Percentiles rank a stretch among this genome's conserved stretches.
phyloP scores from a whole-genome alignment of 2,329 filamentous ascomycete genomes.

The Akanthomyces dipterigenus region DNA sequence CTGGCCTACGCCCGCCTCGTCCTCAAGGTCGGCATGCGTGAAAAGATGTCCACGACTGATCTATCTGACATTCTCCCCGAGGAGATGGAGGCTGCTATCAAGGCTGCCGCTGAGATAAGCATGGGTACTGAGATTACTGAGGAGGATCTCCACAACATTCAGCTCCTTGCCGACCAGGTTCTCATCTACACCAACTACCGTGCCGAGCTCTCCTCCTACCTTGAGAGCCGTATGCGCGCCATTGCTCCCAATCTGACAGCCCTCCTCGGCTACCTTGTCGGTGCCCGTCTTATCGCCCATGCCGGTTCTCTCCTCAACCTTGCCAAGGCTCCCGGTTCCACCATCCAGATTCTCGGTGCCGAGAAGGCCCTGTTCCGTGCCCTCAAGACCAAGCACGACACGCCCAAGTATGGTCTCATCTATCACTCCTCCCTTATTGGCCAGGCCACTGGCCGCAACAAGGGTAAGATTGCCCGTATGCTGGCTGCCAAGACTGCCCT shows the following conservation, averaged over 20 bases:
- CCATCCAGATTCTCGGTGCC: conserved; percentile 95
- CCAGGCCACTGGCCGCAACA: conserved; percentile 95
- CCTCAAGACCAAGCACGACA: conserved; percentile 98
- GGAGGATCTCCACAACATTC: conserved; percentile 89
- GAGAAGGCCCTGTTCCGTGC: conserved; percentile 98
- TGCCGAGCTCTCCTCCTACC: conserved; percentile 77
- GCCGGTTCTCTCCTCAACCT: conserved; percentile 90
- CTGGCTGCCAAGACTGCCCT: conserved; percentile 89
- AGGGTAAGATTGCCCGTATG: conserved; percentile 98
- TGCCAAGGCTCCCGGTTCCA: conserved; percentile 90
- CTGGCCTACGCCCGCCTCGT: conserved; percentile 87
- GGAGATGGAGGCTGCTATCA: conserved; percentile 86
- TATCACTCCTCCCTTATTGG: conserved; percentile 92
- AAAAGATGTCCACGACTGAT: conserved; percentile 68
- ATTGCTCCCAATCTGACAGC: conserved; percentile 94
- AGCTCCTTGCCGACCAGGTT: conserved; percentile 86
- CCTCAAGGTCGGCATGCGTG: conserved; percentile 80
- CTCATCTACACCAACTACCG: conserved; percentile 89
- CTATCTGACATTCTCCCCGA: conserved; percentile 89
- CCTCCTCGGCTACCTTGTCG: conserved; percentile 87
- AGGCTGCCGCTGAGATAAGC: conserved; percentile 89
- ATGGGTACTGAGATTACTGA: conserved; percentile 97
- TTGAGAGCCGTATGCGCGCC: conserved; percentile 89
- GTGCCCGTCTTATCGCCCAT: conserved; percentile 90
- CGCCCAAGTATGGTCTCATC: conserved; percentile 94